Evolutionary conservation across 2,329 filamentous ascomycete species (phyloP).

Genomic region (Pseudomassariella vexata): DNA sequence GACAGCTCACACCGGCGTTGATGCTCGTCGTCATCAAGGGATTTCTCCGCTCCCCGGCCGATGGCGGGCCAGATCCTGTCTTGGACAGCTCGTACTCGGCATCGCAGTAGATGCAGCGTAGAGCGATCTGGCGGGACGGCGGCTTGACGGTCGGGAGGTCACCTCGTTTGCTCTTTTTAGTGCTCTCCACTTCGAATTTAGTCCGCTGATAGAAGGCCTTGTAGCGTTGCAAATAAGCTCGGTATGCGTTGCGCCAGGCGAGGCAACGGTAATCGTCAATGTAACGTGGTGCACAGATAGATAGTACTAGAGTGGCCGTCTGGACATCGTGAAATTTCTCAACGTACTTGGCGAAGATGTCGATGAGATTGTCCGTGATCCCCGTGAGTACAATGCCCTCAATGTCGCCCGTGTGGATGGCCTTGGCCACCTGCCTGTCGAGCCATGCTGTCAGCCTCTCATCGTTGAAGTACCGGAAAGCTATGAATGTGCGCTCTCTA

Average conservation of each 20-base stretch:
- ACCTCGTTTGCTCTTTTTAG: constrained; percentile 59
- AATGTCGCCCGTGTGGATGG: constrained; percentile 62
- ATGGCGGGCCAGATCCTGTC: constrained; percentile 7
- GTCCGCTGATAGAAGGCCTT: constrained; percentile 69
- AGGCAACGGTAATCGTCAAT: constrained; percentile 71
- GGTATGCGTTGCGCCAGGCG: constrained; percentile 68
- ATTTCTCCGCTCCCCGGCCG: constrained; percentile 30
- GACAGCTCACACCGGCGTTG: constrained; percentile 57
- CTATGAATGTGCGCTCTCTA: constrained; percentile 68
- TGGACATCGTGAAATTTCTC: constrained; percentile 73
- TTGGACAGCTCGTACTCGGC: constrained; percentile 48
- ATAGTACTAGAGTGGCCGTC: constrained; percentile 69
- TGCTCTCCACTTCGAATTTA: constrained; percentile 73
- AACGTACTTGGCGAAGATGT: constrained; percentile 71
- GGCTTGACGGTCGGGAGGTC: constrained; percentile 59
- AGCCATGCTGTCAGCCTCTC: constrained; percentile 63
- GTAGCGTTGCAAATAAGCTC: constrained; percentile 67
- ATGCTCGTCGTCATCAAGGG: constrained; percentile 53
- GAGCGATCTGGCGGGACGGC: constrained; percentile 62
- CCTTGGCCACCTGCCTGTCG: constrained; percentile 54
- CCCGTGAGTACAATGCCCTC: constrained; percentile 75
- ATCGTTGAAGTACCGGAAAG: constrained; percentile 61
- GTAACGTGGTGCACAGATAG: constrained; percentile 69
- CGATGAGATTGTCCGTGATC: constrained; percentile 65
- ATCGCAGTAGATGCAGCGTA: constrained; percentile 75